Evolutionary conservation across 148 eudicot species (phyloP), one percentile per base, ranked within the genome.

Genomic region (Talinum fruticosum): DNA sequence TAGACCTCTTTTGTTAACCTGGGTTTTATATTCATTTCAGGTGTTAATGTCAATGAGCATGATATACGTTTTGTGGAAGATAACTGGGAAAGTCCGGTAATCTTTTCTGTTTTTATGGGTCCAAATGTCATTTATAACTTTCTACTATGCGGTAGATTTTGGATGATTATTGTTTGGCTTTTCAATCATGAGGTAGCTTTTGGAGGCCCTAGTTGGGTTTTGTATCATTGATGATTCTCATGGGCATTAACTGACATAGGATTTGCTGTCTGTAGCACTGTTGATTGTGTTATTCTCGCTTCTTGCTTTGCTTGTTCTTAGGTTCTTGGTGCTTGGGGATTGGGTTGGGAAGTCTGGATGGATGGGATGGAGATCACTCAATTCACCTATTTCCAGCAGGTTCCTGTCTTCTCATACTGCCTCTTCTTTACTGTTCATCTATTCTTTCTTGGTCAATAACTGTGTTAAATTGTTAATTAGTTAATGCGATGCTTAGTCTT

Each of bases 311-410:
- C 78, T 51, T 81, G 68, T 76, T 73, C 57, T 33, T 85, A 96
- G 99, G 99, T 96, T 72, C 97, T 96, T 77, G 99, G 99, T 83
- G 99, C 99, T 54, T 96, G 99, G 99, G 99, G 99, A 81, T 89
- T 96, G 86, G 99, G 99, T 81, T 96, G 99, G 99, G 99, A 96
- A 87, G 88, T 96, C 72, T 96, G 99, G 99, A 93, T 96, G 99
- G 99, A 96, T 84, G 99, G 99, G 57, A 96, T 96, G 99, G 99
- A 96, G 87, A 86, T 96, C 79, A 96, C 99, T 32, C 99, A 96
- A 73, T 96, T 96, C 81, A 96, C 99, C 45, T 96, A 96, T 92
- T 93, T 96, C 85, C 99, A 96, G 85, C 99, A 93, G 99, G 99
- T 96, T 64, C 54, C 72, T 53, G 70, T 32, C 71, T 75, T 64